A percentile compares a stretch with the other conserved stretches of the same genome.
phyloP scores from a whole-genome alignment of 2,329 filamentous ascomycete genomes.

The Fusarium multiceps region DNA sequence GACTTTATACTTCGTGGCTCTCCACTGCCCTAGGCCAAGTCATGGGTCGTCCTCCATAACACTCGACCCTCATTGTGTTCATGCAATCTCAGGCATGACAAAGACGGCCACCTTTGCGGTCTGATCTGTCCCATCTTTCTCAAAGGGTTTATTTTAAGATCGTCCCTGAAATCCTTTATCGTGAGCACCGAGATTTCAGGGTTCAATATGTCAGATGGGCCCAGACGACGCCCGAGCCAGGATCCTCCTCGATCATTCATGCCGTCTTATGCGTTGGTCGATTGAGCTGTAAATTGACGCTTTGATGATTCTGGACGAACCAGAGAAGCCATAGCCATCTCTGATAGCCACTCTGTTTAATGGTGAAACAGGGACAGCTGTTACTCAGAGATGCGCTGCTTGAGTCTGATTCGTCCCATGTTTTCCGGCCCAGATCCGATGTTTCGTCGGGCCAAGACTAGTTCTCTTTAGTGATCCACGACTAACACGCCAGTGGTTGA shows the following conservation, averaged over 20 bases:
- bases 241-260: conserved; percentile 19
- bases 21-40: conserved; percentile 2
- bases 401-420: conserved; percentile 31
- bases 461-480: conserved; percentile 3
- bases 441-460: conserved; percentile 18
- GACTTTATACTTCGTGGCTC: conserved; percentile 29
- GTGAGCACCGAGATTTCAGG: conserved; percentile 2
- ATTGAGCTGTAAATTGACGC: conserved; percentile 4
- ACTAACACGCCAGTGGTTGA: conserved; percentile 14
- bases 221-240: conserved; percentile 28
- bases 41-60: conserved; percentile 8
- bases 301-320: conserved; percentile 12
- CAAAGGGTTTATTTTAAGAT: conserved; percentile 16
- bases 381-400: conserved; percentile 19
- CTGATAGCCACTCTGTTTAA: conserved; percentile 5
- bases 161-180: neutral
- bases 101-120: neutral
- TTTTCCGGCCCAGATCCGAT: conserved; percentile 26
- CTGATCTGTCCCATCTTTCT: neutral
- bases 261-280: conserved; percentile 30
- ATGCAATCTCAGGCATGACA: conserved; percentile 23
- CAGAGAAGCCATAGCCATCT: neutral
- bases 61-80: conserved; percentile 15
- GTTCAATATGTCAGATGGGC: conserved; percentile 18
- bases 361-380: conserved; percentile 35